A percentile compares a stretch with the other conserved stretches of the same genome.
phyloP scores from a whole-genome alignment of 176 grass and related monocot species.

The Poa annua region DNA sequence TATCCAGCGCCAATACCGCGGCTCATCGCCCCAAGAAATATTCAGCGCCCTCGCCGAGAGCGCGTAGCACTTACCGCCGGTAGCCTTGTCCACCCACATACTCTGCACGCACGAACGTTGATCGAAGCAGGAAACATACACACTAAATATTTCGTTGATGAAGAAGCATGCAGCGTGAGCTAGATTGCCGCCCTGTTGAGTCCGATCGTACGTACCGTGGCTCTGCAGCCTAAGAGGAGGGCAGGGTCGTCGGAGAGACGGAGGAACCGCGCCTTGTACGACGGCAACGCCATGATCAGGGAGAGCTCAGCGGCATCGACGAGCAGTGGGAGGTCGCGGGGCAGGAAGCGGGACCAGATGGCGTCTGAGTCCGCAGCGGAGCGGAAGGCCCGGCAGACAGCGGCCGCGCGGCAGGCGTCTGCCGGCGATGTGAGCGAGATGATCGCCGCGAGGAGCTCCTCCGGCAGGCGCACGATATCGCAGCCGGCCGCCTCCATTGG shows the following conservation, averaged over 20 bases:
- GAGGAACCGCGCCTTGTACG: constrained; percentile 42
- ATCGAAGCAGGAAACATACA: not conserved
- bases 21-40: constrained; percentile 21
- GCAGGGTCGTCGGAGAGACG: constrained; percentile 43
- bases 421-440: constrained; percentile 50
- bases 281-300: not conserved
- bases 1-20: constrained; percentile 28
- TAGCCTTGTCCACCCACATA: constrained; percentile 56
- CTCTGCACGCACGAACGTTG: constrained; percentile 35
- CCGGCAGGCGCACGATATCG: constrained; percentile 41
- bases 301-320: constrained; percentile 27
- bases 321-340: constrained; percentile 33
- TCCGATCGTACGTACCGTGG: constrained; percentile 34
- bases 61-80: constrained; percentile 61
- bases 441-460: constrained; percentile 52
- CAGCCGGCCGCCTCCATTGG: not conserved
- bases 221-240: constrained; percentile 38
- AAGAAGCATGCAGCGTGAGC: too few species aligned
- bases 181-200: too few species aligned
- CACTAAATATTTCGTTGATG: not conserved
- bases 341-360: constrained; percentile 63
- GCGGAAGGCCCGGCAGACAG: constrained; percentile 51
- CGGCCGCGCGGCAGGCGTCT: constrained; percentile 48
- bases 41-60: constrained; percentile 54
- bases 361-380: constrained; percentile 51